These are phyloP conservation scores for Yamagishiella unicocca DNA, from an alignment of 139 green algal species.

Conservation along the genomic window DNA sequence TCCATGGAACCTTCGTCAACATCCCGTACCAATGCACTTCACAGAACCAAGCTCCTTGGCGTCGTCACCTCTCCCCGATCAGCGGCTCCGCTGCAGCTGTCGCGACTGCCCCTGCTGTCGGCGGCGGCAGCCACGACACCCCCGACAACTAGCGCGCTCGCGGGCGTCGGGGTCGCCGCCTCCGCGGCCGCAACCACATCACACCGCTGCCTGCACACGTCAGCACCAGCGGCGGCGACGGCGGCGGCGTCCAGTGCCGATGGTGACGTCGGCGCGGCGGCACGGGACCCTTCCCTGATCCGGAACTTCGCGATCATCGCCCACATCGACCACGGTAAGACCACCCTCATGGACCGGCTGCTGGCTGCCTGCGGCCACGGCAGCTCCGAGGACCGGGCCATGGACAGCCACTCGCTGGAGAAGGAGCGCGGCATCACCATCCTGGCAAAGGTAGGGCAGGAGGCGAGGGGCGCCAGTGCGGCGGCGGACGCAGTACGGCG, in stretches of 20 bases:
- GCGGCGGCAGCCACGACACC: too few relatives aligned
- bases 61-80: too few relatives aligned
- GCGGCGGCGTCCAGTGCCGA: neutral
- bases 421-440: constrained; percentile 94
- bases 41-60: too few relatives aligned
- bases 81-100: too few relatives aligned
- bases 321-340: constrained; percentile 54
- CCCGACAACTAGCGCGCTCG: too few relatives aligned
- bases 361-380: constrained; percentile 37
- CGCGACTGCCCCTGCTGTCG: too few relatives aligned
- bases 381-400: constrained; percentile 42
- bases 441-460: constrained; percentile 76
- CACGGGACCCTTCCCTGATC: constrained; percentile 4
- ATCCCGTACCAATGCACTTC: too few relatives aligned
- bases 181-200: too few relatives aligned
- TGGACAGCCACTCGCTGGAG: constrained; percentile 88
- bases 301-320: constrained; percentile 52
- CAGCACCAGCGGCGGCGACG: neutral
- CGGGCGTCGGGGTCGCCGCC: too few relatives aligned
- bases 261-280: neutral
- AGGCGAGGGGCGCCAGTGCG: too few relatives aligned
- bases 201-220: neutral
- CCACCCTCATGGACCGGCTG: constrained; percentile 59
- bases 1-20: too few relatives aligned
- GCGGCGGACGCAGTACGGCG: too few relatives aligned